A percentile compares a stretch with the other conserved stretches of the same genome.
phyloP scores from a whole-genome alignment of 2,329 filamentous ascomycete genomes.

The Emergomyces orientalis region DNA sequence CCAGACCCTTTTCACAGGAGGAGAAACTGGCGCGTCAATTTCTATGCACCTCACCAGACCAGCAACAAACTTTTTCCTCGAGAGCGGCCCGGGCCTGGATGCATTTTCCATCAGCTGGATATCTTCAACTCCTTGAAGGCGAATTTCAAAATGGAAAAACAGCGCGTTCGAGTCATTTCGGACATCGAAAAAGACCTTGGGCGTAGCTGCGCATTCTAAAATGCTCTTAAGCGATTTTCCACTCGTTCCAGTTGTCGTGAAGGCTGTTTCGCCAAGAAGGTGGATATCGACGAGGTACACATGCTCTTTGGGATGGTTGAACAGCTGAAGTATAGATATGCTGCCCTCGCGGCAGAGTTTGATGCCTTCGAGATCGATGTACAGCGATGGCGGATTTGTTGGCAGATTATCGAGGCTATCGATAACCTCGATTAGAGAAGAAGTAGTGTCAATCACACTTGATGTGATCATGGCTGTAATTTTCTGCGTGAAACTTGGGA shows the following conservation, averaged over 20 bases:
- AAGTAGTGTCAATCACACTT: conserved; percentile 3
- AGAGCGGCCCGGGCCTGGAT: conserved; percentile 15
- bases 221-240: conserved; percentile 31
- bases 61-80: conserved; percentile 20
- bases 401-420: conserved; percentile 21
- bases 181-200: conserved; percentile 51
- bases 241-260: conserved; percentile 26
- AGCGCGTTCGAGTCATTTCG: conserved; percentile 51
- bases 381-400: conserved; percentile 31
- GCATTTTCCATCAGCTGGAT: conserved; percentile 50
- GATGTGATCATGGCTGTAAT: neutral
- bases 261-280: conserved; percentile 30
- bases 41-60: conserved; percentile 36
- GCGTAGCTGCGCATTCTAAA: conserved; percentile 36
- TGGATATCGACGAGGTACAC: conserved; percentile 42
- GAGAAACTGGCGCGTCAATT: conserved; percentile 17
- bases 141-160: conserved; percentile 38
- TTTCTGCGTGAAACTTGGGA: neutral
- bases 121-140: conserved; percentile 40
- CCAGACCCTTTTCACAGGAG: conserved; percentile 16
- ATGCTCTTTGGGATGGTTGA: conserved; percentile 22
- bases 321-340: conserved; percentile 40
- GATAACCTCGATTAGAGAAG: conserved; percentile 13
- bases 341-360: conserved; percentile 37
- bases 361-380: conserved; percentile 43